phyloP scores from a whole-genome alignment of 805 yeast genomes.

The Pichia scutulata region DNA sequence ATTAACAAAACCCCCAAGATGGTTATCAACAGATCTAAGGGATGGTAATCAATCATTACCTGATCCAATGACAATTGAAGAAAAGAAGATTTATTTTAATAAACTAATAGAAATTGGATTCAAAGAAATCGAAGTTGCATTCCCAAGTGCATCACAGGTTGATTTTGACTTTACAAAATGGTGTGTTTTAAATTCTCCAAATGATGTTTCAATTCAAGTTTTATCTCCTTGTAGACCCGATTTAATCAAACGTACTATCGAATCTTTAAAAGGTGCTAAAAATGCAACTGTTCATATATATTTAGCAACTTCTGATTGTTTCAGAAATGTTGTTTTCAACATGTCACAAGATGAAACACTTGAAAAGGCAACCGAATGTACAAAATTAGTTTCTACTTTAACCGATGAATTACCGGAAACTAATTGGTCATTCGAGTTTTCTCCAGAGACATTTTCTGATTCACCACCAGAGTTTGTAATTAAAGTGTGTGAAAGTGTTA shows the following conservation, averaged over 20 bases:
- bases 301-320: constrained; percentile 68
- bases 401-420: constrained; percentile 44
- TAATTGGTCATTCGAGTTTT: constrained; percentile 67
- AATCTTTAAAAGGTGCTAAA: constrained; percentile 65
- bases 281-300: constrained; percentile 70
- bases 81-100: constrained; percentile 62
- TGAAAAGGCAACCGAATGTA: constrained; percentile 52
- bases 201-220: constrained; percentile 70
- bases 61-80: constrained; percentile 79
- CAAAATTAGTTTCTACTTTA: constrained; percentile 53
- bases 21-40: constrained; percentile 77
- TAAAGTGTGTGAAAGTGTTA: constrained; percentile 66
- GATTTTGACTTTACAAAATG: constrained; percentile 76
- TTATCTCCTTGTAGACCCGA: constrained; percentile 72
- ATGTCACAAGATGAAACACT: constrained; percentile 52
- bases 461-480: constrained; percentile 57
- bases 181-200: constrained; percentile 68
- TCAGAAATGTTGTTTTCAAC: constrained; percentile 64
- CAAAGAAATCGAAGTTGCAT: constrained; percentile 78
- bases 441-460: constrained; percentile 76
- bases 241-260: constrained; percentile 63
- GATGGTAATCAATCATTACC: constrained; percentile 84
- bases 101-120: constrained; percentile 67
- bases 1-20: constrained; percentile 60
- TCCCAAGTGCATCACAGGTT: constrained; percentile 72